Base-by-base conservation (phyloP, 441 rosid species). In the Adansonia rubrostipa region DNA sequence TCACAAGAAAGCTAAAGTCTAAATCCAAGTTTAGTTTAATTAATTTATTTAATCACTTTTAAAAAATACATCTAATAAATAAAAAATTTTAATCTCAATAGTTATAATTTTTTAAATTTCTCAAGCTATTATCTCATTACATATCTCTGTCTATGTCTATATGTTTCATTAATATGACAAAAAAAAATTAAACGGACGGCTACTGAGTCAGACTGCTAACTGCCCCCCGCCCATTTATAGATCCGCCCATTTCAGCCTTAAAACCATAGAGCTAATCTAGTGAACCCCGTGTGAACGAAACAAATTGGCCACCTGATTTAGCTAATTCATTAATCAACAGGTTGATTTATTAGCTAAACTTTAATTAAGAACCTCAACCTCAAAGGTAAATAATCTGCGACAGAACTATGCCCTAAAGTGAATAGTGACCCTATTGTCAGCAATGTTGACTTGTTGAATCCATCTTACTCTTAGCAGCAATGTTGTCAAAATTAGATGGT, bases 1-100 rank as follows among this genome's bases (percentile, higher is more conserved):
- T 78, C 73, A 57, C 77, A 68, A 79, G 82, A 83, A 82, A 80
- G 83, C 56, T 72, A 78, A 64, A 75, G 73, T 22, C 4, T 10
- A 60, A 20, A 10, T 20, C 22, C 3, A 28, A 15, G 28, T 20
- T 58, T 20, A 58, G 13, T 60, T 10, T 7, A 9, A 9, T 58
- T 33, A 33, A 33, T 33, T 33, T 33, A 1, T 33, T 33, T 33
- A 33, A 33, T 33, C 36, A 33, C 36, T 3, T 33, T 33, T 33
- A 33, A 33, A 33, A 33, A 33, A 33, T 33, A 33, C 36, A 33
- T 33, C 36, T 33, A 33, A 33, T 4, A 33, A 33, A 33, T 33
- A 3, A 33, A 33, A 33, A 33, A 33, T 33, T 33, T 33, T 33
- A 33, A 33, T 33, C 4, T 28, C 33, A 28, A 28, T 28, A 28